These are phyloP conservation scores for Colletotrichum limetticola DNA, from an alignment of 2,329 filamentous ascomycete species.

Conservation along the genomic window DNA sequence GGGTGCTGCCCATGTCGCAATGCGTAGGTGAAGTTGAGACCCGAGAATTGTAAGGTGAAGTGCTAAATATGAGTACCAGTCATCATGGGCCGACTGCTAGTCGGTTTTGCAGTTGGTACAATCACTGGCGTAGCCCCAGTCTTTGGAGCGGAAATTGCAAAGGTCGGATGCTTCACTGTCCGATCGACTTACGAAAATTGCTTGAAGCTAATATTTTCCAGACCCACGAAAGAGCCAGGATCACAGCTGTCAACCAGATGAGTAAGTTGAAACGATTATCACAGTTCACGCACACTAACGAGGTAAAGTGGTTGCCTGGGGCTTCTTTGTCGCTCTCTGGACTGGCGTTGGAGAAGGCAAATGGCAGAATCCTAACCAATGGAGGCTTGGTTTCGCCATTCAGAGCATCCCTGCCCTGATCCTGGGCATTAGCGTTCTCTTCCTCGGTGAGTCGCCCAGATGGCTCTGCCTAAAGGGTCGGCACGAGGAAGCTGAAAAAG, in stretches of 20 bases:
- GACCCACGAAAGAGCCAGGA: constrained; percentile 50
- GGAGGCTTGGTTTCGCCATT: constrained; percentile 51
- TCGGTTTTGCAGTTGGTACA: constrained; percentile 52
- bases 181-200: neutral
- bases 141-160: constrained; percentile 53
- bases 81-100: constrained; percentile 49
- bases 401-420: constrained; percentile 47
- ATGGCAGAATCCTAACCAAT: constrained; percentile 51
- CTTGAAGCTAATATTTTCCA: constrained; percentile 1
- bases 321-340: constrained; percentile 53
- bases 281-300: too few relatives aligned
- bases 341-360: constrained; percentile 51
- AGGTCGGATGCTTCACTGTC: constrained; percentile 37
- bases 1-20: constrained; percentile 51
- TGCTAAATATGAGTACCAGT: constrained; percentile 38
- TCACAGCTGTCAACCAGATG: constrained; percentile 55
- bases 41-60: too few relatives aligned
- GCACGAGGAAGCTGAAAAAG: constrained; percentile 46
- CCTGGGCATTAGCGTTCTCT: constrained; percentile 47
- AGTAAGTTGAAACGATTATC: constrained; percentile 40
- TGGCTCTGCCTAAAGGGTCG: constrained; percentile 50
- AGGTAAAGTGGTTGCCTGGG: constrained; percentile 51
- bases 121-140: constrained; percentile 54
- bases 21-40: constrained; percentile 42
- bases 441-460: constrained; percentile 48